Conservation (phyloP, 1,284 basidiomycete species). For the Schizophyllum amplum region DNA sequence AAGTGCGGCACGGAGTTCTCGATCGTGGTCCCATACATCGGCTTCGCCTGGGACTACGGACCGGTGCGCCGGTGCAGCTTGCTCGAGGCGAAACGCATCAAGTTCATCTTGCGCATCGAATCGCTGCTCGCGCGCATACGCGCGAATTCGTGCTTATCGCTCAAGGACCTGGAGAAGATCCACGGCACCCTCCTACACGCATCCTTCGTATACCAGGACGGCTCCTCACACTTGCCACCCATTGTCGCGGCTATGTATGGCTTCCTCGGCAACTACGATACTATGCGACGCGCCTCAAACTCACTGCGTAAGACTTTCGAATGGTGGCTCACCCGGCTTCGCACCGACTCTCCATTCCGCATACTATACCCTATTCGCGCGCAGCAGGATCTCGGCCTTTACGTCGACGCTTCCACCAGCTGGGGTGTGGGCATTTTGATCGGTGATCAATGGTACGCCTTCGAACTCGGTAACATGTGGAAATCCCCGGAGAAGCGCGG, state of each 20-base stretch:
- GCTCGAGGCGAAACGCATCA: conserved; percentile 11
- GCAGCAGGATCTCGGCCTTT: conserved; percentile 12
- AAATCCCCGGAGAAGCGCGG: conserved; percentile 7
- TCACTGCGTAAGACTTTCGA: conserved; percentile 10
- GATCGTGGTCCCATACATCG: conserved; percentile 9
- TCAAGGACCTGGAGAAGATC: conserved; percentile 6
- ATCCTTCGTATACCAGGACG: conserved; percentile 12
- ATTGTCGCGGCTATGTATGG: conserved; percentile 12
- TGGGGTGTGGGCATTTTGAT: conserved; percentile 25
- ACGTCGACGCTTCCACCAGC: conserved; percentile 18
- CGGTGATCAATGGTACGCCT: conserved; percentile 7
- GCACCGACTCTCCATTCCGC: neutral
- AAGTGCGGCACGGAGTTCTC: conserved; percentile 10
- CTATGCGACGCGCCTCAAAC: conserved; percentile 3
- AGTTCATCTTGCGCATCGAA: conserved; percentile 11
- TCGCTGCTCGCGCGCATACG: conserved; percentile 1
- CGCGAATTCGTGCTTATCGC: neutral
- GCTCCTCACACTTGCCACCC: conserved; percentile 4
- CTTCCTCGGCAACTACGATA: neutral
- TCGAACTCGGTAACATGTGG: conserved; percentile 9
- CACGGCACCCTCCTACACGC: conserved; percentile 14
- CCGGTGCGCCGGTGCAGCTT: conserved; percentile 8
- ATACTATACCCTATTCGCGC: conserved; percentile 4
- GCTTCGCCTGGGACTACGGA: conserved; percentile 15
- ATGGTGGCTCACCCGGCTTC: conserved; percentile 19